phyloP scores from a whole-genome alignment of 495 filamentous ascomycete genomes.

The Aspergillus panamensis region DNA sequence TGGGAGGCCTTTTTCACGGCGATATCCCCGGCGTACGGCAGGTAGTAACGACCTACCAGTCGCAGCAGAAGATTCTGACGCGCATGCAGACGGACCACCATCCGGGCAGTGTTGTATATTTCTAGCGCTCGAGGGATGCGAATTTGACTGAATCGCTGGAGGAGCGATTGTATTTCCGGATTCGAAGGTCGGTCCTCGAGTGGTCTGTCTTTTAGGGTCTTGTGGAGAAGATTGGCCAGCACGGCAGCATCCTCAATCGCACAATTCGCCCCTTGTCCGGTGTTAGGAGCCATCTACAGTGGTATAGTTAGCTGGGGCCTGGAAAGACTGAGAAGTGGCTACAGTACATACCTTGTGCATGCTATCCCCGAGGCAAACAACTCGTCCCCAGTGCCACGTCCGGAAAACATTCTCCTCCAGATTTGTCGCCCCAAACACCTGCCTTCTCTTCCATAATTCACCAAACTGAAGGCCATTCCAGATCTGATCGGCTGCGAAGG shows the following conservation, averaged over 20 bases:
- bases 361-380: conserved; percentile 25
- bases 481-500: not conserved
- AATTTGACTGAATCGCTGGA: not conserved
- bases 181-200: not conserved
- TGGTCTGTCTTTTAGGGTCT: no score
- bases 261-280: conserved; percentile 27
- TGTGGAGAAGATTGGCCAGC: conserved; percentile 12
- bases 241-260: conserved; percentile 26
- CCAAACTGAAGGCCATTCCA: conserved; percentile 18
- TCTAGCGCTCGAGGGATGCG: not conserved
- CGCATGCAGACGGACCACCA: conserved; percentile 17
- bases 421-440: conserved; percentile 10
- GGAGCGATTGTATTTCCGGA: not conserved
- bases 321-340: not conserved
- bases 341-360: conserved; percentile 27
- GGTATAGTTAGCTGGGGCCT: not conserved
- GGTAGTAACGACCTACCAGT: conserved; percentile 16
- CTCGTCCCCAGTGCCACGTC: conserved; percentile 22
- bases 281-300: conserved; percentile 24
- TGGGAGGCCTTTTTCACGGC: conserved; percentile 13
- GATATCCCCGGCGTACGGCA: conserved; percentile 16
- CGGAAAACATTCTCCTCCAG: conserved; percentile 24
- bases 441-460: conserved; percentile 17
- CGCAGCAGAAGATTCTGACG: conserved; percentile 5
- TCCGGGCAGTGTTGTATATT: conserved; percentile 8